Conservation (phyloP, 2,329 filamentous ascomycete genomes). For the Cladosporium sp. region DNA sequence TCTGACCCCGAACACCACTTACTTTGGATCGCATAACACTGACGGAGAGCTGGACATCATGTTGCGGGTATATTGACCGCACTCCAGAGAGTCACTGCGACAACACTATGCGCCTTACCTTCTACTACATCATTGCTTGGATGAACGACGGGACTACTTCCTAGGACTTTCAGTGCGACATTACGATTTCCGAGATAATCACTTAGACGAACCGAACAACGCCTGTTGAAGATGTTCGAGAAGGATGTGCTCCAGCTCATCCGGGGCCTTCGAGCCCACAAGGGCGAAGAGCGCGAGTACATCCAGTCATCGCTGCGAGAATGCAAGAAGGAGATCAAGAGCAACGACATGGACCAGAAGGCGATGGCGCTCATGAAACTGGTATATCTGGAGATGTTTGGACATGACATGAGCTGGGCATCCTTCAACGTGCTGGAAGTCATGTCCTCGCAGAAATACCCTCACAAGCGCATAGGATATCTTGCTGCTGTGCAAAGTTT, state of each 20-base stretch:
- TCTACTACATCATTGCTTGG: neutral
- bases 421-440: constrained; percentile 98
- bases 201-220: too few relatives aligned
- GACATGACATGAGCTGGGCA: constrained; percentile 99
- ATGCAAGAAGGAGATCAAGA: constrained; percentile 87
- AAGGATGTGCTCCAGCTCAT: constrained; percentile 99
- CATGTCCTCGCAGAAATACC: constrained; percentile 93
- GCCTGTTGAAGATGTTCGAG: constrained; percentile 69
- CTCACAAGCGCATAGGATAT: constrained; percentile 93
- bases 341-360: constrained; percentile 96
- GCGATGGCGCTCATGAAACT: constrained; percentile 93
- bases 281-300: constrained; percentile 91
- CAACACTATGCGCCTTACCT: constrained; percentile 1
- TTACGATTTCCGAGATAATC: too few relatives aligned
- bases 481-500: constrained; percentile 95
- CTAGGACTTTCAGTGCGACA: too few relatives aligned
- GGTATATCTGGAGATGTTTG: constrained; percentile 97
- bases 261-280: constrained; percentile 88
- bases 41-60: neutral
- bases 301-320: constrained; percentile 90
- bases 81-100: too few relatives aligned
- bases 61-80: too few relatives aligned
- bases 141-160: neutral
- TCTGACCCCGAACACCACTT: neutral
- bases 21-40: neutral